Base-by-base conservation (phyloP, 768 basidiomycete genomes). In the Mycena alexandri region DNA sequence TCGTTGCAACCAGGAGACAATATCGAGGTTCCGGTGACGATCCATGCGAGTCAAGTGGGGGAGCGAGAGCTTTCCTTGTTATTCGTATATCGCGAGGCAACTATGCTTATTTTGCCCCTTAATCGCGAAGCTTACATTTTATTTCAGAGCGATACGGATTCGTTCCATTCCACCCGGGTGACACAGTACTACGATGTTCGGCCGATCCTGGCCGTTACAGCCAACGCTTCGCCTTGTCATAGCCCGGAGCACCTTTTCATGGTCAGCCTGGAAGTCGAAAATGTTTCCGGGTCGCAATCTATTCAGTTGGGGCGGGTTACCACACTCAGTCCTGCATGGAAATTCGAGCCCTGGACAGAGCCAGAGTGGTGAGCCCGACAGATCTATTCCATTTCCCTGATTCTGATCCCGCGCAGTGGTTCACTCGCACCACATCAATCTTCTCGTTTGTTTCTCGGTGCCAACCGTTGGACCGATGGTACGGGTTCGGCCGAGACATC, bases 281-380 rank as follows among this genome's bases (percentile, higher is more conserved):
- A 92, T 73, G 62, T 82, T 0, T 80, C 81, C 0, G 74, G 79
- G 21, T 80, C 80, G 5, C 75, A 75, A 24, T 73, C 81, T 17
- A 72, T 93, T 36, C 72, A 76, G 17, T 69, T 96, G 19, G 82
- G 81, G 5, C 89, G 93, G 70, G 71, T 95, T 9, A 85, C 84
- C 5, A 83, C 87, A 29, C 68, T 94, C 55, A 94, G 94, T 71
- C 87, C 93, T 0, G 79, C 81, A 7, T 96, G 95, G 95, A 76
- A 77, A 46, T 89, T 87, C 67, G 75, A 76, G 2, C 72, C 84
- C 9, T 59, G 85, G n/a, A 69, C 77, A 2, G 75, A 79, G 12
- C 68, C 75, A 17, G 68, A 75, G 21, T 73, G 79, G 90, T 91
- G 71, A 76, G 91, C 81, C 24, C 24, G 48, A 61, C 1, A 11